Base-by-base conservation (phyloP, 352 stramenopile genomes). In the Phytophthora parvispora region DNA sequence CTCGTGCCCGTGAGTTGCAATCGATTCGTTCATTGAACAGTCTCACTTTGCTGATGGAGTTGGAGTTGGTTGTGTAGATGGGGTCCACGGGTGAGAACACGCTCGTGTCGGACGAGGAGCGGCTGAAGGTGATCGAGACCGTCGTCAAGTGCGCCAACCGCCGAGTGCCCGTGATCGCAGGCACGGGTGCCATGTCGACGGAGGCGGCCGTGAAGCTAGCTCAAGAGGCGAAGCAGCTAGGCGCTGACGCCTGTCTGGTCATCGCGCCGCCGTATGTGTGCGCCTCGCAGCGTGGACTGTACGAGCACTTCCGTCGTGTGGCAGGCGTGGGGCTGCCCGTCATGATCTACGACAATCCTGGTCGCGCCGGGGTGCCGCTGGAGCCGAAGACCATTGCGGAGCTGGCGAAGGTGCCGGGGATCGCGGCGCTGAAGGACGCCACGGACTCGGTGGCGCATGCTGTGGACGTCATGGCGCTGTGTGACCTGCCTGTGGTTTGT, bases 231-330 rank as follows among this genome's bases (percentile, higher is more conserved):
- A 97, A 97, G 52, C 89, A 98, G 50, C 84, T 95, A 28, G 97
- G 97, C 12, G 94, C 88, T 34, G 96, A 99, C 77, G 97, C 94
- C 22, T 97, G 85, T 60, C 80, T 99, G 7, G 85, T 99, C 29
- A 97, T 99, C 7, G 98, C 94, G 45, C 97, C 97, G 52, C 99
- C 98, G 71, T 99, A 99, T 80, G 95, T 99, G 64, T 99, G 99
- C 80, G 95, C 97, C 27, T 98, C 96, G 6, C 97, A 99, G 75
- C 87, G 91, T 64, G 94, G 91, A 24, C 74, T 99, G 24, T 94
- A 98, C 52, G 83, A 96, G 49, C 97, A 99, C 76, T 98, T 98
- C 75, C 91, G 93, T 72, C 80, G 74, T 3, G 83, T 95, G 22
- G 84, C 86, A 5, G 75, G 68, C 8, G 76, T 94, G 16, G 94